Evolutionary conservation across 306 rosid species (phyloP).

Genomic region (Trichosanthes cucumerina): DNA sequence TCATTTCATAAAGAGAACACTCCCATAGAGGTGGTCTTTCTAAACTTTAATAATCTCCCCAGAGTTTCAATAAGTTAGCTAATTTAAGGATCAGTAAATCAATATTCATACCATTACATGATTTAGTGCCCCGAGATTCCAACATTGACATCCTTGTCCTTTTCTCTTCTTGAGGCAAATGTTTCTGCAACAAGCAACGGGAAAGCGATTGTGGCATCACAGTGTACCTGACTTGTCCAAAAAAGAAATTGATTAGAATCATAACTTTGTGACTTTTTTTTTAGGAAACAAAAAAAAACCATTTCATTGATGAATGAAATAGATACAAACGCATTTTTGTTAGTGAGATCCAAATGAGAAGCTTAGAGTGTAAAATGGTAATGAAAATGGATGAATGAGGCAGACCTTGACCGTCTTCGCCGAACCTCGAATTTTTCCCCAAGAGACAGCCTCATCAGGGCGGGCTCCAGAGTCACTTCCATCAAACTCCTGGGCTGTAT

Average conservation of each 20-base stretch:
- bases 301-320: too few relatives aligned
- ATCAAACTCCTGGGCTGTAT: conserved; percentile 90
- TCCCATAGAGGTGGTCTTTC: background rate
- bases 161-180: conserved; percentile 15
- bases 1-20: background rate
- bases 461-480: conserved; percentile 95
- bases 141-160: background rate
- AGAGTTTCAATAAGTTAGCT: background rate
- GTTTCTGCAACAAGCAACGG: conserved; percentile 20
- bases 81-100: background rate
- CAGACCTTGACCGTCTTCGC: conserved; percentile 84
- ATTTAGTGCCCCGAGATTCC: background rate
- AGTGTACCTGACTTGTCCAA: conserved; percentile 11
- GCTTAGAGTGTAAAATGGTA: background rate
- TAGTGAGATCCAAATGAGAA: background rate
- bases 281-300: too few relatives aligned
- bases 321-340: background rate
- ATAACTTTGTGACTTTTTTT: background rate
- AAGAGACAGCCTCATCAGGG: conserved; percentile 93
- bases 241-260: background rate
- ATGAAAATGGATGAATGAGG: background rate
- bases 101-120: background rate
- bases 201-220: conserved; percentile 18
- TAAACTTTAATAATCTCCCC: background rate
- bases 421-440: conserved; percentile 84